A percentile compares a stretch with the other conserved stretches of the same genome.
Conservation (phyloP, 371 early-diverging fungal species). For the Lichtheimia ramosa region DNA sequence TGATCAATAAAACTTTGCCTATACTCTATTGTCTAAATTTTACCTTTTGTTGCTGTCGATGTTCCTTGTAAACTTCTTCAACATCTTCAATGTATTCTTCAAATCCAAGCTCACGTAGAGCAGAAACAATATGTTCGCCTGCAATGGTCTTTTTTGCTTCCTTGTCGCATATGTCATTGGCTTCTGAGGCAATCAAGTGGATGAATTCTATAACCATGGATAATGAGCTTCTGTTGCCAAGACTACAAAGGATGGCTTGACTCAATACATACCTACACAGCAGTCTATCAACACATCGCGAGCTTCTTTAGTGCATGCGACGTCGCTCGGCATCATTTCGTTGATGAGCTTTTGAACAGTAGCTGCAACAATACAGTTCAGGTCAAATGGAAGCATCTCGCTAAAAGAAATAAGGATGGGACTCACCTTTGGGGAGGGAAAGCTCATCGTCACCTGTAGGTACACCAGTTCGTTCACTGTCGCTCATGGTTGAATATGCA, state of each 20-base stretch:
- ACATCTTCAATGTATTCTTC: slow-evolving; percentile 90
- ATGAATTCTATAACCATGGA: slow-evolving; percentile 75
- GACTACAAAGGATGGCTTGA: too few species aligned
- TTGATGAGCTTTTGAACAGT: slow-evolving; percentile 98
- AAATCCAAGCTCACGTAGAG: slow-evolving; percentile 93
- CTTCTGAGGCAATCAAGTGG: slow-evolving; percentile 89
- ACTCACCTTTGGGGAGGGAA: slow-evolving; percentile 81
- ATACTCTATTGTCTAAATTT: not conserved
- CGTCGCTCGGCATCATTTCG: slow-evolving; percentile 89
- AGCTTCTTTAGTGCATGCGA: slow-evolving; percentile 92
- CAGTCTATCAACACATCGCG: slow-evolving; percentile 92
- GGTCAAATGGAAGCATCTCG: not conserved
- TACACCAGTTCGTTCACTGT: slow-evolving; percentile 63
- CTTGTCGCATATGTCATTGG: slow-evolving; percentile 97
- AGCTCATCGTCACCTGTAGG: slow-evolving; percentile 74
- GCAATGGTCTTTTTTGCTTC: slow-evolving; percentile 98
- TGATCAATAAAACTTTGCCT: not conserved
- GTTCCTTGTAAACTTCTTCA: slow-evolving; percentile 86
- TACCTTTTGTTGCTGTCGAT: slow-evolving; percentile 82
- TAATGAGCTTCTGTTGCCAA: too few species aligned
- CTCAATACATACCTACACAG: slow-evolving; percentile 75
- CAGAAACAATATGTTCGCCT: slow-evolving; percentile 93
- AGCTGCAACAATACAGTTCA: slow-evolving; percentile 51
- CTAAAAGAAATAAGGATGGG: not conserved
- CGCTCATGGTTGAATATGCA: slow-evolving; percentile 61